Conservation (phyloP, 2,329 filamentous ascomycete species). For the Claviceps digitariae region DNA sequence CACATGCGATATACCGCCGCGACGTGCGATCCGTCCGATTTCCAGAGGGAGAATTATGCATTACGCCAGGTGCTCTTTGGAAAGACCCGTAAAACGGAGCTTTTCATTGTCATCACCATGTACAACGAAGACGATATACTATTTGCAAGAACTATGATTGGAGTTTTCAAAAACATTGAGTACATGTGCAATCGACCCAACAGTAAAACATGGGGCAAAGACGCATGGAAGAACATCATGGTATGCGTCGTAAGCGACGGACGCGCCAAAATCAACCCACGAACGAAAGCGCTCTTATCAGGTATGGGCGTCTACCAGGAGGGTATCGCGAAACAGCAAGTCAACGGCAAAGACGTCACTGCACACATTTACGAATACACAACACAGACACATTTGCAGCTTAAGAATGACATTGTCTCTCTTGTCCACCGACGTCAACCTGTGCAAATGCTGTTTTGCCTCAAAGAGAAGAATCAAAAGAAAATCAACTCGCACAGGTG, state of each 20-base stretch:
- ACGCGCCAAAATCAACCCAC: slow-evolving; percentile 88
- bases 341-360: slow-evolving; percentile 91
- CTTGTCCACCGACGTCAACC: slow-evolving; percentile 78
- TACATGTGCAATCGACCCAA: slow-evolving; percentile 90
- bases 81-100: slow-evolving; percentile 81
- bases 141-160: slow-evolving; percentile 89
- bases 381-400: slow-evolving; percentile 69
- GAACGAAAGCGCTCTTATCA: slow-evolving; percentile 78
- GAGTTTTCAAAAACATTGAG: slow-evolving; percentile 97
- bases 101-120: slow-evolving; percentile 96
- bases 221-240: slow-evolving; percentile 99
- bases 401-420: slow-evolving; percentile 81
- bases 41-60: slow-evolving; percentile 81
- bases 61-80: slow-evolving; percentile 83
- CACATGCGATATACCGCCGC: slow-evolving; percentile 91
- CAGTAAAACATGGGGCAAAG: slow-evolving; percentile 96
- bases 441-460: slow-evolving; percentile 91
- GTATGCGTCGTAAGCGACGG: slow-evolving; percentile 96
- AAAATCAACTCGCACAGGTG: slow-evolving; percentile 99
- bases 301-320: slow-evolving; percentile 96
- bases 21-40: slow-evolving; percentile 82
- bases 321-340: slow-evolving; percentile 94
- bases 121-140: slow-evolving; percentile 98
- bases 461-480: slow-evolving; percentile 99
- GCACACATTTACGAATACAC: slow-evolving; percentile 97